phyloP scores from a whole-genome alignment of 495 filamentous ascomycete genomes.

The Daldinia concentrica region DNA sequence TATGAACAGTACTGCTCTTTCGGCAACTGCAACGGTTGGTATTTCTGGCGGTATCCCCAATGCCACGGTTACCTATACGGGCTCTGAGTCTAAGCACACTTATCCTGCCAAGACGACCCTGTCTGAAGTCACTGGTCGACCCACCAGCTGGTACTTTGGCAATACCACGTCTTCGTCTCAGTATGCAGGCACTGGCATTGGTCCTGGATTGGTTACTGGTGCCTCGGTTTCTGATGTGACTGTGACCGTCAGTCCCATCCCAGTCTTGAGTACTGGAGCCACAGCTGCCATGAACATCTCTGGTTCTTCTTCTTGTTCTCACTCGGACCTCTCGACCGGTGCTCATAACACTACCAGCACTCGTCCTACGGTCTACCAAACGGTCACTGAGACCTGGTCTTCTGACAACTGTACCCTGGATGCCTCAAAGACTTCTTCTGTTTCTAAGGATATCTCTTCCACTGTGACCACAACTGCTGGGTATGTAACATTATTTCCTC shows the following conservation, averaged over 20 bases:
- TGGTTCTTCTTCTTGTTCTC: background rate
- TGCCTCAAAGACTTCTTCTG: slow-evolving; percentile 1
- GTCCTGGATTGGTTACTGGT: background rate
- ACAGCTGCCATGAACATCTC: slow-evolving; percentile 25
- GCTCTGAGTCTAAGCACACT: background rate
- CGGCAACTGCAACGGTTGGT: background rate
- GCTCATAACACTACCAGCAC: background rate
- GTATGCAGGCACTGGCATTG: background rate
- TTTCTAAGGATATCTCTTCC: background rate
- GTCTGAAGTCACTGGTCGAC: background rate
- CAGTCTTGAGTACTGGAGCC: slow-evolving; percentile 17
- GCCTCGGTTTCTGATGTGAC: slow-evolving; percentile 20
- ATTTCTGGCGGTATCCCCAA: background rate
- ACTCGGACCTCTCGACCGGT: background rate
- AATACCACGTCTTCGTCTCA: slow-evolving; percentile 1
- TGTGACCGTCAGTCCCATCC: slow-evolving; percentile 23
- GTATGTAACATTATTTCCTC: slow-evolving; percentile 21
- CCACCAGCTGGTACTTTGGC: background rate
- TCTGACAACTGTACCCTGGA: slow-evolving; percentile 25
- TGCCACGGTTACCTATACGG: background rate
- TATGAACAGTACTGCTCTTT: background rate
- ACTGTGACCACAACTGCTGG: slow-evolving; percentile 10
- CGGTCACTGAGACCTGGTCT: slow-evolving; percentile 20
- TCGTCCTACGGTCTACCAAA: slow-evolving; percentile 14
- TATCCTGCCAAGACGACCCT: background rate